These are phyloP conservation scores for Diaporthe humulicola DNA, from an alignment of 2,329 filamentous ascomycete species.

Conservation along the genomic window DNA sequence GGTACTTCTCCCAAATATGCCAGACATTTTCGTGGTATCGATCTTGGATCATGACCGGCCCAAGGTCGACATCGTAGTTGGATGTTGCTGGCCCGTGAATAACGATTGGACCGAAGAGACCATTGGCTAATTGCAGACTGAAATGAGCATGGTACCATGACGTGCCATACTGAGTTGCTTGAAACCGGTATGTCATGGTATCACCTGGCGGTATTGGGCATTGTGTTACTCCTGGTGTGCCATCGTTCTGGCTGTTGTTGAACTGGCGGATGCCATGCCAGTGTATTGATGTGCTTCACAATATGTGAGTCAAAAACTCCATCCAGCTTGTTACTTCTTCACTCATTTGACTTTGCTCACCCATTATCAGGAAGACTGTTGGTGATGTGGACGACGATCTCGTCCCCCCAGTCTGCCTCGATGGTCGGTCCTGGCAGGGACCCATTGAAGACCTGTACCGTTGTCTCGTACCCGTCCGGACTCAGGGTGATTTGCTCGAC, in stretches of 20 bases:
- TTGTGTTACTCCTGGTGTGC: conserved; percentile 70
- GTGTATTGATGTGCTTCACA: conserved; percentile 63
- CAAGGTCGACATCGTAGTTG: conserved; percentile 75
- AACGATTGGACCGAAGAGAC: conserved; percentile 71
- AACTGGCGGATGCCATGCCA: conserved; percentile 78
- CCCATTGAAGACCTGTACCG: conserved; percentile 65
- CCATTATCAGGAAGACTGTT: conserved; percentile 69
- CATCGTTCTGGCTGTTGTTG: conserved; percentile 64
- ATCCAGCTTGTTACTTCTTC: too few relatives aligned
- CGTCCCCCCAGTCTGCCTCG: conserved; percentile 72
- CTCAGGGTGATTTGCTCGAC: conserved; percentile 54
- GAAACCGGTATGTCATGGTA: conserved; percentile 64
- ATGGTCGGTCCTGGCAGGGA: conserved; percentile 70
- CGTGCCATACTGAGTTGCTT: conserved; percentile 63
- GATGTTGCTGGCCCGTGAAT: conserved; percentile 71
- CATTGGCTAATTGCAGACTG: conserved; percentile 65
- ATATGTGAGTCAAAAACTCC: neutral
- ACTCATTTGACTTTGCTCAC: conserved; percentile 42
- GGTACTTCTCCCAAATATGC: conserved; percentile 20
- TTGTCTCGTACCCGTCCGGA: conserved; percentile 60
- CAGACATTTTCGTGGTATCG: conserved; percentile 61
- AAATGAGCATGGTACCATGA: conserved; percentile 57
- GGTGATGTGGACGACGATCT: conserved; percentile 70
- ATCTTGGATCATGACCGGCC: conserved; percentile 69
- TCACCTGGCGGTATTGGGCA: conserved; percentile 45